Conservation (phyloP, 176 grass and related monocot species). For the Musa beccarii region DNA sequence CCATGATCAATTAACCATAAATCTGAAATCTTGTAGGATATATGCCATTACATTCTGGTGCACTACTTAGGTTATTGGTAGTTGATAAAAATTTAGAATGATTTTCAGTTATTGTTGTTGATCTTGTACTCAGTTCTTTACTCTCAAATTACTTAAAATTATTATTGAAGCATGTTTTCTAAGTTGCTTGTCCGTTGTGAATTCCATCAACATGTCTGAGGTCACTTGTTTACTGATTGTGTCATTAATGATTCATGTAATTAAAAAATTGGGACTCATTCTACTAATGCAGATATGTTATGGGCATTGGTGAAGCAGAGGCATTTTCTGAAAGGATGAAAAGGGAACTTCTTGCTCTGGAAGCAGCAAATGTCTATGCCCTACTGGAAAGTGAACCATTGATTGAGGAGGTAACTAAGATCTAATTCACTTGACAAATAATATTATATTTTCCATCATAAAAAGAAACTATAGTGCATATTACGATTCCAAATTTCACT, state of each 20-base stretch:
- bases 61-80: too few species aligned
- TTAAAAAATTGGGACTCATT: background rate
- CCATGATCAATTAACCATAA: too few species aligned
- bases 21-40: too few species aligned
- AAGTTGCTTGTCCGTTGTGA: background rate
- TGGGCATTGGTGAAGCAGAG: conserved; percentile 98
- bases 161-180: background rate
- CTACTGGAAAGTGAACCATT: conserved; percentile 87
- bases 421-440: conserved; percentile 4
- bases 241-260: background rate
- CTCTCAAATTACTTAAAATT: background rate
- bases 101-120: background rate
- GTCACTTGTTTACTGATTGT: background rate
- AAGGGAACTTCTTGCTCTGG: conserved; percentile 89
- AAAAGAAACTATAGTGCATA: background rate
- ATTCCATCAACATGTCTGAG: background rate
- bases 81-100: too few species aligned
- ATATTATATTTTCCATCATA: background rate
- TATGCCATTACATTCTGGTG: too few species aligned
- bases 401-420: conserved; percentile 68
- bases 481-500: background rate
- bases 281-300: conserved; percentile 75
- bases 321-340: conserved; percentile 97
- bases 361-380: conserved; percentile 84
- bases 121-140: background rate